Conservation (phyloP, 176 grass and related monocot species). For the Phragmites australis region DNA sequence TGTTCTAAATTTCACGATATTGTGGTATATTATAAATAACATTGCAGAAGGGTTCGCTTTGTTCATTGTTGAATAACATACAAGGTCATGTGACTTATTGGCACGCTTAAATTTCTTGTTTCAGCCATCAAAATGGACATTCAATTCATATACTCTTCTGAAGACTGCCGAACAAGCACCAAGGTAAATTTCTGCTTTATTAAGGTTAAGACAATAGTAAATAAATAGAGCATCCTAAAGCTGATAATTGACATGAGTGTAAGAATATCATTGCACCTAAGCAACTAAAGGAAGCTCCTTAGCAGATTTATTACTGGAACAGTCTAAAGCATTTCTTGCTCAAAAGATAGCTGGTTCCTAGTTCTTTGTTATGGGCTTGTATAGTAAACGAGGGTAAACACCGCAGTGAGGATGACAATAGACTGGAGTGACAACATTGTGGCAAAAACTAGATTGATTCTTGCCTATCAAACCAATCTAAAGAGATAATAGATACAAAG, state of each 20-base stretch:
- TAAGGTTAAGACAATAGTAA: not conserved
- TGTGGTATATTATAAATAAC: slow-evolving; percentile 11
- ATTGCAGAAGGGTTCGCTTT: not conserved
- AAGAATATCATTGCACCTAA: not conserved
- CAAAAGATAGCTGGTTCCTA: not conserved
- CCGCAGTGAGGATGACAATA: no score
- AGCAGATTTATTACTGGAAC: not conserved
- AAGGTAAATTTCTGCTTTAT: slow-evolving; percentile 58
- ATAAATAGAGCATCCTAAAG: not conserved
- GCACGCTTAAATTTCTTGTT: slow-evolving; percentile 41
- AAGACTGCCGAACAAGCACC: slow-evolving; percentile 91
- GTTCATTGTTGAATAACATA: slow-evolving; percentile 5
- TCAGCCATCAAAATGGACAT: slow-evolving; percentile 94
- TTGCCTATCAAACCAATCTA: no score
- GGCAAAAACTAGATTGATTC: no score
- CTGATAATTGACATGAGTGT: not conserved
- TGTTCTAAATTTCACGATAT: not conserved
- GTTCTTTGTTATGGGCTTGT: not conserved
- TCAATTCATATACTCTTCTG: slow-evolving; percentile 82
- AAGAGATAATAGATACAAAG: no score
- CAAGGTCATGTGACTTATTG: slow-evolving; percentile 25
- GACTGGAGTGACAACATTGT: no score
- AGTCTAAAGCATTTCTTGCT: not conserved
- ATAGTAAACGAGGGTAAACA: no score
- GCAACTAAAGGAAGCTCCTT: not conserved